A percentile compares a stretch with the other conserved stretches of the same genome.
Conservation (phyloP, 306 rosid genomes). For the Rosa chinensis region DNA sequence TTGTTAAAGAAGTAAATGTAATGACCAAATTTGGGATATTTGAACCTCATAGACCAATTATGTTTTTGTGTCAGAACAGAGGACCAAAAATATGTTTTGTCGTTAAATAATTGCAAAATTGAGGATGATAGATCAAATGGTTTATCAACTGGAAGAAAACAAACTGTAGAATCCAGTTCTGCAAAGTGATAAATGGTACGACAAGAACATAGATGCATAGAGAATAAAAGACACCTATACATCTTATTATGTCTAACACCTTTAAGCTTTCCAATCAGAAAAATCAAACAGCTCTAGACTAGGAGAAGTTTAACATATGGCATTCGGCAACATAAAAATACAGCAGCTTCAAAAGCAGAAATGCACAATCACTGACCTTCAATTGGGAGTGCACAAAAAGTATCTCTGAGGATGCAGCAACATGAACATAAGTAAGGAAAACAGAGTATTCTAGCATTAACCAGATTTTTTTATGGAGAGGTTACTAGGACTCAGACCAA, state of each 20-base stretch:
- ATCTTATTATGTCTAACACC: neutral
- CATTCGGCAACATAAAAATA: neutral
- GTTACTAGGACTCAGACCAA: neutral
- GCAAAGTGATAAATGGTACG: neutral
- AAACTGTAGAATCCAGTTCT: neutral
- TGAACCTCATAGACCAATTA: neutral
- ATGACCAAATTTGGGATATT: neutral
- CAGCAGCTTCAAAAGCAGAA: neutral
- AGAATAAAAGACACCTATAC: neutral
- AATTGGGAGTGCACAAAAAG: neutral
- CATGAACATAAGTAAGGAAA: neutral
- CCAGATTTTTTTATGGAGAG: neutral
- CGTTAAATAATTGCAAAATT: neutral
- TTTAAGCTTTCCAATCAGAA: slow-evolving; percentile 2
- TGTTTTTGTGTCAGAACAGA: neutral
- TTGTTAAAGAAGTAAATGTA: neutral
- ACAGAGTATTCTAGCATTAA: neutral
- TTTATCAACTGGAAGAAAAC: neutral
- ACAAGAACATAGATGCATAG: neutral
- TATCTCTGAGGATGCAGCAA: neutral
- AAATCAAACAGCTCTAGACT: neutral
- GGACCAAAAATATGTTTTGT: neutral
- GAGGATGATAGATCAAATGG: neutral
- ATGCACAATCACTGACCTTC: neutral
- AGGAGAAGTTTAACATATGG: neutral